Evolutionary conservation across 2,329 filamentous ascomycete species (phyloP), one percentile per base, ranked within the genome.

Genomic region (Calonectria naviculata): DNA sequence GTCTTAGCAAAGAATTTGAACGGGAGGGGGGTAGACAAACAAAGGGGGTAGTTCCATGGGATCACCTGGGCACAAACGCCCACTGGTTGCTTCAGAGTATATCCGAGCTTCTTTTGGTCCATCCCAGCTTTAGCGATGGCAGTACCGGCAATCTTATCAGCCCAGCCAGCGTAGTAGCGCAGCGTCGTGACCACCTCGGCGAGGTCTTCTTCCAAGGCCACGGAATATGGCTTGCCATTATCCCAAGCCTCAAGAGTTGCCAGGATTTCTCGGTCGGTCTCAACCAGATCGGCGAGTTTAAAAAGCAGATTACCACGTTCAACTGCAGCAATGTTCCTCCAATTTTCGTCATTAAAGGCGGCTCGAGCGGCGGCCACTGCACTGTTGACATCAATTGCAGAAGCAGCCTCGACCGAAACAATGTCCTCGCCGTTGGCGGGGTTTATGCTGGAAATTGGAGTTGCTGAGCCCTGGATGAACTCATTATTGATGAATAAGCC

Each of bases 41-140:
- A 74, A n/a, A 82, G 73, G 2, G 91, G 91, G 73, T 90, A 92
- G 80, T 94, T 94, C 92, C 93, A 94, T 17, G 93, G 92, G 60
- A 94, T 94, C 73, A 94, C 94, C 80, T 87, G 86, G 8, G 87
- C 93, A 74, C 93, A 93, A 0, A 95, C 93, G 41, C 93, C 93
- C 28, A 95, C 84, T 1, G 93, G 93, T 80, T 95, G 91, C 63
- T 90, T 89, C 34, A 94, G 85, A 0, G 92, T 94, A 76, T 95
- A 95, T 5, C 91, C 92, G 70, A 95, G 88, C 80, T 95, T 95
- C 21, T 86, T 83, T 1, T 87, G 85, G 0, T 87, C 89, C 0
- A 91, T 93, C 5, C 31, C 31, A 10, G 31, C 31, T 34, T 34
- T 34, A 67, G 92, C 90, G 75, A 95, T 94, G 13, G 92, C 93